phyloP scores from a whole-genome alignment of 140 eudicot species.

The Cichorium intybus region DNA sequence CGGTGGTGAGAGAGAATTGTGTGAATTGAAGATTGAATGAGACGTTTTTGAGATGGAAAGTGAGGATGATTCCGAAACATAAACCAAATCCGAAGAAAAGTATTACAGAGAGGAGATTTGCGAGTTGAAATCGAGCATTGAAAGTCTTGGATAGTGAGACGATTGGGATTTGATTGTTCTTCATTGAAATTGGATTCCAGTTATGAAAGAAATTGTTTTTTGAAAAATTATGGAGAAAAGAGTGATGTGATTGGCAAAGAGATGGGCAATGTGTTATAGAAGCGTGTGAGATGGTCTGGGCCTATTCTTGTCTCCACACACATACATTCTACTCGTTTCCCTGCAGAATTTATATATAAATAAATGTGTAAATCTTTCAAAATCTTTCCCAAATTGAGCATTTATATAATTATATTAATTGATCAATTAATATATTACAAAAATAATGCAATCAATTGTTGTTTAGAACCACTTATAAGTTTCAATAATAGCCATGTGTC shows the following conservation, averaged over 20 bases:
- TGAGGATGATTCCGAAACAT: conserved; percentile 45
- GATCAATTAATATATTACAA: background rate
- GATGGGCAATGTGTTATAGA: background rate
- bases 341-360: background rate
- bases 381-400: background rate
- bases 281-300: background rate
- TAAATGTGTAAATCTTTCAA: background rate
- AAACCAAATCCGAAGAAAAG: conserved; percentile 49
- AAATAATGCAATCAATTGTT: background rate
- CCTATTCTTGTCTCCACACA: conserved; percentile 4
- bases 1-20: conserved; percentile 43
- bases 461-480: background rate
- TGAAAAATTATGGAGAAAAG: background rate
- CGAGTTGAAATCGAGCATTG: conserved; percentile 30
- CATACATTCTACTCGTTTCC: conserved; percentile 38
- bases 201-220: too few relatives aligned
- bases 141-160: conserved; percentile 21
- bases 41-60: conserved; percentile 46
- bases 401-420: background rate
- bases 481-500: background rate
- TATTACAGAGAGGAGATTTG: conserved; percentile 30
- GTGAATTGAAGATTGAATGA: conserved; percentile 51
- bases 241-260: background rate
- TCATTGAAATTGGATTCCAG: conserved; percentile 17
- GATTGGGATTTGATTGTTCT: conserved; percentile 25